phyloP scores from a whole-genome alignment of 257 asterid species.

The Primulina eburnea region DNA sequence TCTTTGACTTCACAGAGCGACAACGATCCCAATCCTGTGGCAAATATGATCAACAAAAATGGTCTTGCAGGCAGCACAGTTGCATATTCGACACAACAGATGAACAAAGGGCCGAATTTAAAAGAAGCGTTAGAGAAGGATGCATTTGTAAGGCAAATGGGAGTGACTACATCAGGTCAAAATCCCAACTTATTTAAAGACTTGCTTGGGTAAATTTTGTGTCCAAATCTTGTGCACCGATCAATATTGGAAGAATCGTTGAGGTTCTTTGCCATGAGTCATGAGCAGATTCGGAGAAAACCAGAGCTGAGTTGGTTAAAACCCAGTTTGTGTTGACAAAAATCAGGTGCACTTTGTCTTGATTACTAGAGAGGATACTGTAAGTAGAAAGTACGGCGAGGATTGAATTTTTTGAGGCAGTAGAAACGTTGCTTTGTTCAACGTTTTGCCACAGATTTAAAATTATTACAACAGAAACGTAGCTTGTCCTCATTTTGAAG shows the following conservation, averaged over 20 bases:
- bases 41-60: slow-evolving; percentile 33
- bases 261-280: slow-evolving; percentile 18
- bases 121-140: slow-evolving; percentile 84
- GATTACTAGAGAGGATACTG: slow-evolving; percentile 20
- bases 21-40: slow-evolving; percentile 25
- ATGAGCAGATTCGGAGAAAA: slow-evolving; percentile 22
- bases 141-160: slow-evolving; percentile 89
- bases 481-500: background rate
- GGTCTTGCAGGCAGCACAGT: slow-evolving; percentile 39
- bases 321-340: background rate
- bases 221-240: slow-evolving; percentile 18
- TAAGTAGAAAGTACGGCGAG: slow-evolving; percentile 23
- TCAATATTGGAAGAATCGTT: slow-evolving; percentile 10
- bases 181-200: slow-evolving; percentile 85
- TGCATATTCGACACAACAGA: slow-evolving; percentile 29
- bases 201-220: slow-evolving; percentile 56
- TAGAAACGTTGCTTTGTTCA: slow-evolving; percentile 3
- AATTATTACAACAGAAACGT: background rate
- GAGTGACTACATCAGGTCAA: slow-evolving; percentile 81
- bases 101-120: slow-evolving; percentile 64
- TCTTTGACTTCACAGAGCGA: slow-evolving; percentile 40
- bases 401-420: slow-evolving; percentile 21
- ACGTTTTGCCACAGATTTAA: slow-evolving; percentile 8
- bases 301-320: background rate
- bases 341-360: slow-evolving; percentile 30